Conservation (phyloP, 129 eudicot genomes). For the Tagetes erecta region DNA sequence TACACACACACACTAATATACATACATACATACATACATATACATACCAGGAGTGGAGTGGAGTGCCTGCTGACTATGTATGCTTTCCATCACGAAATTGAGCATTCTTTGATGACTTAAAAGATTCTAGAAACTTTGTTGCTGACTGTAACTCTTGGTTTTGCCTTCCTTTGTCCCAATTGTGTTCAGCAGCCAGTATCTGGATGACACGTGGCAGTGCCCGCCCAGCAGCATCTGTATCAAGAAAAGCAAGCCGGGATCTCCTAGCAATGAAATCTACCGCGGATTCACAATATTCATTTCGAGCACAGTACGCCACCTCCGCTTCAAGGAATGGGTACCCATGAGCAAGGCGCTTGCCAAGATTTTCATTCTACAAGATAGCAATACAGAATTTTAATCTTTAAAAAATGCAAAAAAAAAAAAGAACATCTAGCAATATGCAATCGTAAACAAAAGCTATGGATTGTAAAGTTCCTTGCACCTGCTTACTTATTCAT, state of each 20-base stretch:
- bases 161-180: constrained; percentile 81
- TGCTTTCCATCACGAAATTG: constrained; percentile 93
- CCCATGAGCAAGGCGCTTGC: constrained; percentile 95
- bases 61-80: constrained; percentile 40
- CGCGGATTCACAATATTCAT: constrained; percentile 91
- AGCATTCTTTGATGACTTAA: constrained; percentile 83
- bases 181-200: constrained; percentile 78
- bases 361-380: constrained; percentile 75
- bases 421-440: background rate
- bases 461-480: constrained; percentile 5
- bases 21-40: too few relatives aligned
- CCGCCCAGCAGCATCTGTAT: constrained; percentile 83
- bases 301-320: constrained; percentile 87
- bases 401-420: background rate
- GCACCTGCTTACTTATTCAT: background rate
- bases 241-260: constrained; percentile 92
- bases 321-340: constrained; percentile 92
- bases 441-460: constrained; percentile 10
- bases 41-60: too few relatives aligned
- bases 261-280: constrained; percentile 90
- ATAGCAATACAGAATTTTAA: background rate
- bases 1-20: too few relatives aligned
- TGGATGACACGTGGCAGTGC: constrained; percentile 83
- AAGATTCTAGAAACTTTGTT: constrained; percentile 68
- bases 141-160: constrained; percentile 59